Conservation (phyloP, 1,284 basidiomycete species). For the Cryptococcus sp. region DNA sequence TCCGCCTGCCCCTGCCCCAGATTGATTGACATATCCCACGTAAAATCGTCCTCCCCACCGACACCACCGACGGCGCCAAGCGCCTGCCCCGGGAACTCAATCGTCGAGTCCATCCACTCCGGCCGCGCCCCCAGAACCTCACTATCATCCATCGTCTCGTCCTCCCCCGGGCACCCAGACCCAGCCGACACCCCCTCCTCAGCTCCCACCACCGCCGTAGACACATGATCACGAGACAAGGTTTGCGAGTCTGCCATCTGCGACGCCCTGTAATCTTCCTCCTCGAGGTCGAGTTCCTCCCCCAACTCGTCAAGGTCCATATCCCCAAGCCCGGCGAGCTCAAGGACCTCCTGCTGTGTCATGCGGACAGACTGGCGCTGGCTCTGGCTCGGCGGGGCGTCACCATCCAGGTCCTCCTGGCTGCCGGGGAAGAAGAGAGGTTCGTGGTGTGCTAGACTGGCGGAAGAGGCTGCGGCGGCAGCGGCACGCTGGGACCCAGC, state of each 20-base stretch:
- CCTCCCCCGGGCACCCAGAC: background rate
- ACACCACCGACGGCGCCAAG: background rate
- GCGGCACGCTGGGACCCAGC: background rate
- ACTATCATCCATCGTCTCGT: background rate
- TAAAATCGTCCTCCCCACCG: background rate
- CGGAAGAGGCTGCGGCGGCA: background rate
- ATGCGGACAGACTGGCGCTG: conserved; percentile 17
- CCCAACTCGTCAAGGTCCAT: conserved; percentile 24
- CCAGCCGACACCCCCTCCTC: background rate
- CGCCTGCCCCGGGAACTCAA: background rate
- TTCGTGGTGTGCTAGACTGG: conserved; percentile 4
- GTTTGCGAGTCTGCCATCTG: conserved; percentile 12
- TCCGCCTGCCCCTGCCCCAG: conserved; percentile 14
- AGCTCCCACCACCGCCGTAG: background rate
- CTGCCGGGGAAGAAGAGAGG: conserved; percentile 27
- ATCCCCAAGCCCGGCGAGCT: conserved; percentile 27
- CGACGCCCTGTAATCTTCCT: conserved; percentile 23
- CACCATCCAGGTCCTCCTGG: conserved; percentile 4
- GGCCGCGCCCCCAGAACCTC: background rate
- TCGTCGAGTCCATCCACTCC: background rate
- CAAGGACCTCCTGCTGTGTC: conserved; percentile 32
- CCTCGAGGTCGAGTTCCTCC: conserved; percentile 26
- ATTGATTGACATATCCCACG: conserved; percentile 7
- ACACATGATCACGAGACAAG: background rate
- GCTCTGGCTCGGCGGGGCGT: background rate